Evolutionary conservation across 805 yeast genomes (phyloP).

Genomic region (Ogataea pignaliae): DNA sequence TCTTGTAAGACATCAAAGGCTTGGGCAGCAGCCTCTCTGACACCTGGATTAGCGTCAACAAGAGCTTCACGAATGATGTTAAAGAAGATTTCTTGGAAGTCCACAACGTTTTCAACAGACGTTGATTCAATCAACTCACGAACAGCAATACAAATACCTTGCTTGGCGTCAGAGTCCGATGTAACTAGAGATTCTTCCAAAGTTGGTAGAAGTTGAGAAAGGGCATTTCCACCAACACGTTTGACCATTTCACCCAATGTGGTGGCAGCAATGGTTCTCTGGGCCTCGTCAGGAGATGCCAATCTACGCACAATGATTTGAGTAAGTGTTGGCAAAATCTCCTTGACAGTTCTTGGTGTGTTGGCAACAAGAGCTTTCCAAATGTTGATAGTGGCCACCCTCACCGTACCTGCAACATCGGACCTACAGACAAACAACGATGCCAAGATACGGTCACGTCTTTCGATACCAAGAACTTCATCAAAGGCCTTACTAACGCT

Average conservation of each 20-base stretch:
- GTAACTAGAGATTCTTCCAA: constrained; percentile 58
- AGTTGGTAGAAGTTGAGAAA: constrained; percentile 81
- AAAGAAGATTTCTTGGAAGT: constrained; percentile 66
- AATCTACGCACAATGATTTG: constrained; percentile 74
- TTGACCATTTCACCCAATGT: constrained; percentile 93
- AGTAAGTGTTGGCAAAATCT: constrained; percentile 80
- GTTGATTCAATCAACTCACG: constrained; percentile 81
- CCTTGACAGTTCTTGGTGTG: constrained; percentile 92
- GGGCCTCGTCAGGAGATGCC: constrained; percentile 75
- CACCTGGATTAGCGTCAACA: constrained; percentile 65
- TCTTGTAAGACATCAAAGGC: constrained; percentile 88
- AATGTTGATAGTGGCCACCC: constrained; percentile 85
- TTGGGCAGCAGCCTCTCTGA: constrained; percentile 86
- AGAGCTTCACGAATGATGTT: constrained; percentile 73
- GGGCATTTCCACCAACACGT: constrained; percentile 85
- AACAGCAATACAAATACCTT: constrained; percentile 94
- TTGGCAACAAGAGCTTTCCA: constrained; percentile 97
- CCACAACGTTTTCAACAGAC: constrained; percentile 50
- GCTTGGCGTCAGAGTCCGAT: constrained; percentile 79
- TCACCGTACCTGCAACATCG: constrained; percentile 81
- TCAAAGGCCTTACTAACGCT: constrained; percentile 62
- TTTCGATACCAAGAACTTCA: constrained; percentile 78
- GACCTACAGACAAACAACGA: constrained; percentile 92
- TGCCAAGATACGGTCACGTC: constrained; percentile 82
- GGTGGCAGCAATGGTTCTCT: constrained; percentile 85